Conservation (phyloP, 108 stramenopile species). For the Epithemia pelagica region DNA sequence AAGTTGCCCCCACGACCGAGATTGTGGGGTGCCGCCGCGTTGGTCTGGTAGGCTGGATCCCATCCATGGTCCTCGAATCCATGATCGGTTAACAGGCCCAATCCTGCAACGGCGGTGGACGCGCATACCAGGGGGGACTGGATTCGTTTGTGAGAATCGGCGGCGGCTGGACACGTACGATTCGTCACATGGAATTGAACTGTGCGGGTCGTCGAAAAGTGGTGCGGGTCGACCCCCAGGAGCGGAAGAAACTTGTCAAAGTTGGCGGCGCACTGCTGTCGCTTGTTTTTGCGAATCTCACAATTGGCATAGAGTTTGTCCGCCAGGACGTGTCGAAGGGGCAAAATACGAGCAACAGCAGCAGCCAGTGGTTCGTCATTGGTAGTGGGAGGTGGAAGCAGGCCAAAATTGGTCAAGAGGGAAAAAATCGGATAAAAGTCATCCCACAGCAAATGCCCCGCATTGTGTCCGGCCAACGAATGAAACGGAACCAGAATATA, state of each 20-base stretch:
- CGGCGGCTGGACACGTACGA: too few relatives aligned
- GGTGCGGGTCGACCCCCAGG: constrained; percentile 20
- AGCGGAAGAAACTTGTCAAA: constrained; percentile 45
- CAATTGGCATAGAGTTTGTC: constrained; percentile 30
- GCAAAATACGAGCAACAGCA: constrained; percentile 3
- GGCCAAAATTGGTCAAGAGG: constrained; percentile 33
- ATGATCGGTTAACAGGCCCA: constrained; percentile 54
- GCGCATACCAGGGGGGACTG: constrained; percentile 41
- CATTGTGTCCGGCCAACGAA: constrained; percentile 42
- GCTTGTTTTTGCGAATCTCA: constrained; percentile 24
- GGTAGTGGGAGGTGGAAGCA: constrained; percentile 2
- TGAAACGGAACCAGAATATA: constrained; percentile 50
- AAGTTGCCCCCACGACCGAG: constrained; percentile 28
- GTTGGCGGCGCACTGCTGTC: constrained; percentile 21
- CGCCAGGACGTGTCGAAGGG: constrained; percentile 19
- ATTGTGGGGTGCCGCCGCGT: constrained; percentile 22
- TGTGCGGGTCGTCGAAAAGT: constrained; percentile 12
- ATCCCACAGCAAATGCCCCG: constrained; percentile 27
- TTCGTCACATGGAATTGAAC: neutral
- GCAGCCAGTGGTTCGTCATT: neutral
- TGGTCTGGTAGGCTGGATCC: constrained; percentile 16
- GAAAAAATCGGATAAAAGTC: constrained; percentile 25
- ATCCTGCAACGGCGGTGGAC: constrained; percentile 36
- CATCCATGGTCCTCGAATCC: constrained; percentile 49
- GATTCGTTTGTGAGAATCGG: too few relatives aligned